phyloP scores from a whole-genome alignment of 2,329 filamentous ascomycete genomes.

The Macrophomina tecta region DNA sequence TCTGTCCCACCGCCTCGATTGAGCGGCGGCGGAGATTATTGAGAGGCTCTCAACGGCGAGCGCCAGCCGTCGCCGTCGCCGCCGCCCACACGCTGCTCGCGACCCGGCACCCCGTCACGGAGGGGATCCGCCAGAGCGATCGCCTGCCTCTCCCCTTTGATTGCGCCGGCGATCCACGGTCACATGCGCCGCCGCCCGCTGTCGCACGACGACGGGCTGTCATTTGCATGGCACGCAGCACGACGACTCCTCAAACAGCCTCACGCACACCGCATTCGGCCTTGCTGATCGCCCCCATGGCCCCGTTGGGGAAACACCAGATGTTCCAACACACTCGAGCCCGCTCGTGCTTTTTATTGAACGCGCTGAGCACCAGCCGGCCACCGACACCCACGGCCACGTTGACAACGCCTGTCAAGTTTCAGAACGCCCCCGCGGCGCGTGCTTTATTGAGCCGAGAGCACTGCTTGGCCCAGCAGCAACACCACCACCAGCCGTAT shows the following conservation, averaged over 20 bases:
- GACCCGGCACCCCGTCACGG: conserved; percentile 16
- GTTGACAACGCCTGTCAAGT: conserved; percentile 14
- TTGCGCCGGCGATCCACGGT: background rate
- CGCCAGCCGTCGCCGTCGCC: background rate
- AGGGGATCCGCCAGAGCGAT: conserved; percentile 8
- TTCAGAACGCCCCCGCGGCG: conserved; percentile 2
- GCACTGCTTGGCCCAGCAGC: conserved; percentile 15
- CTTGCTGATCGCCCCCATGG: background rate
- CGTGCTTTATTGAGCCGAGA: conserved; percentile 26
- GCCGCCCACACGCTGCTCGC: background rate
- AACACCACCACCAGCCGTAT: conserved; percentile 14
- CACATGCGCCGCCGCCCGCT: background rate
- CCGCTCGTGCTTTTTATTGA: conserved; percentile 25
- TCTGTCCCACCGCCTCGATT: conserved; percentile 19
- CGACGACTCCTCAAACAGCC: background rate
- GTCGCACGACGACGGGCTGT: conserved; percentile 15
- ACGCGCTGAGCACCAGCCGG: conserved; percentile 6
- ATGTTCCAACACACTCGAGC: conserved; percentile 14
- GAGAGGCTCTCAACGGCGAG: conserved; percentile 4
- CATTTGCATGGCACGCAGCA: conserved; percentile 8
- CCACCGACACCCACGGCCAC: conserved; percentile 4
- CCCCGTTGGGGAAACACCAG: conserved; percentile 10
- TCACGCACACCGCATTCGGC: conserved; percentile 9
- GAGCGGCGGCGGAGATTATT: conserved; percentile 21
- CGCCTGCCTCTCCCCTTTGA: conserved; percentile 5